These are phyloP conservation scores for Plasmodium knowlesi DNA, from an alignment of 169 alveolate species.

Conservation along the genomic window DNA sequence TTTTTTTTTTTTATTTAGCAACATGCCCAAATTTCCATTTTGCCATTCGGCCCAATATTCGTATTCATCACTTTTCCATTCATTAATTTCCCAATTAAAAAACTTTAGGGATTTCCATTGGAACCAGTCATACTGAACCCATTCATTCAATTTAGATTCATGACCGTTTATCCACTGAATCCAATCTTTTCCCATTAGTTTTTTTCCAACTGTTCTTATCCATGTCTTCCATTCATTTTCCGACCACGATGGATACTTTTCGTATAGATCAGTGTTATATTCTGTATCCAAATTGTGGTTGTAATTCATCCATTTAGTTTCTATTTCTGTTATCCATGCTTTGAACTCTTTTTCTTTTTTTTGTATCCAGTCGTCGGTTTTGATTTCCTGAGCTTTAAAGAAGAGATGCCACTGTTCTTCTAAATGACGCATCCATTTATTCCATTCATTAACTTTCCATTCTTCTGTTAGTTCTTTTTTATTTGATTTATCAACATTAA, in stretches of 20 bases:
- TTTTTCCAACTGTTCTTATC: neutral
- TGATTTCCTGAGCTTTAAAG: neutral
- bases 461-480: neutral
- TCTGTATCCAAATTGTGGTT: neutral
- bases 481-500: neutral
- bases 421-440: neutral
- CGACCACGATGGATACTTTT: neutral
- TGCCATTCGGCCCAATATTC: neutral
- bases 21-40: neutral
- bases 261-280: neutral
- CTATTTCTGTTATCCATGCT: neutral
- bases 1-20: neutral
- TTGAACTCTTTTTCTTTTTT: neutral
- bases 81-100: neutral
- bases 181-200: neutral
- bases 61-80: slow-evolving; percentile 1
- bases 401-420: neutral
- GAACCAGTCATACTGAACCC: neutral
- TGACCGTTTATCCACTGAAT: neutral
- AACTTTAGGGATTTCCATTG: neutral
- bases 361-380: neutral
- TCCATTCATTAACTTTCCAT: slow-evolving; percentile 13
- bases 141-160: neutral
- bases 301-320: slow-evolving; percentile 1
- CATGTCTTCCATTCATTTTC: neutral